phyloP scores from a whole-genome alignment of 495 filamentous ascomycete species.

The Penicillium pulvis region DNA sequence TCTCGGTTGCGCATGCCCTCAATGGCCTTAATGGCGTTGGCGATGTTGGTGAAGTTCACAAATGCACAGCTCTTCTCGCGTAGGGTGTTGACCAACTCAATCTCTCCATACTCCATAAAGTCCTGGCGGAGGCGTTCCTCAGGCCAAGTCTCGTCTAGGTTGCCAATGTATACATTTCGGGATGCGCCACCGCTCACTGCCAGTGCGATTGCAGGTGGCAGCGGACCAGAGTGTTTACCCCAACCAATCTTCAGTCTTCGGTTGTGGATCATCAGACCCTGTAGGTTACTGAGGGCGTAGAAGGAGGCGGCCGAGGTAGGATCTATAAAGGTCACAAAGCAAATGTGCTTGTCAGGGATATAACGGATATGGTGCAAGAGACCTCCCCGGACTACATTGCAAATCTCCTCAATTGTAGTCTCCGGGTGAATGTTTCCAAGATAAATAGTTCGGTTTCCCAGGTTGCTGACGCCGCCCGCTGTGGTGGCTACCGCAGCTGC shows the following conservation, averaged over 20 bases:
- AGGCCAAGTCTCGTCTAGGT: conserved; percentile 94
- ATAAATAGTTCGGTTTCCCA: conserved; percentile 97
- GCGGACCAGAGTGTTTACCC: conserved; percentile 98
- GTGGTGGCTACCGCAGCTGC: conserved; percentile 96
- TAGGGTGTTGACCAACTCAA: conserved; percentile 94
- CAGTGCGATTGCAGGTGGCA: conserved; percentile 93
- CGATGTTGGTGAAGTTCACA: conserved; percentile 99
- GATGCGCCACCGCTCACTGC: conserved; percentile 94
- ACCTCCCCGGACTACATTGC: conserved; percentile 92
- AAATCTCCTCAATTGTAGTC: conserved; percentile 98
- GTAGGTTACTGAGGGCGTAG: conserved; percentile 94
- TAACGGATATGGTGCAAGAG: conserved; percentile 97
- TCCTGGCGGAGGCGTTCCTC: conserved; percentile 95
- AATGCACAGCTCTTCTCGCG: conserved; percentile 99
- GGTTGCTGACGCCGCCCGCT: conserved; percentile 93
- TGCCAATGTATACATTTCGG: conserved; percentile 96
- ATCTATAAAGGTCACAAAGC: conserved; percentile 99
- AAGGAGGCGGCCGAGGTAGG: conserved; percentile 97
- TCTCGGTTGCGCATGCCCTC: conserved; percentile 92
- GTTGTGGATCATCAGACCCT: conserved; percentile 99
- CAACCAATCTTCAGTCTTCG: conserved; percentile 96
- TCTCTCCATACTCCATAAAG: conserved; percentile 97
- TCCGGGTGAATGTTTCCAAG: conserved; percentile 98
- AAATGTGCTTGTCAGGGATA: conserved; percentile 99
- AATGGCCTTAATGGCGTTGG: conserved; percentile 98